A percentile compares a stretch with the other conserved stretches of the same genome.
Conservation (phyloP, 2,329 filamentous ascomycete genomes). For the Cladophialophora yegresii region DNA sequence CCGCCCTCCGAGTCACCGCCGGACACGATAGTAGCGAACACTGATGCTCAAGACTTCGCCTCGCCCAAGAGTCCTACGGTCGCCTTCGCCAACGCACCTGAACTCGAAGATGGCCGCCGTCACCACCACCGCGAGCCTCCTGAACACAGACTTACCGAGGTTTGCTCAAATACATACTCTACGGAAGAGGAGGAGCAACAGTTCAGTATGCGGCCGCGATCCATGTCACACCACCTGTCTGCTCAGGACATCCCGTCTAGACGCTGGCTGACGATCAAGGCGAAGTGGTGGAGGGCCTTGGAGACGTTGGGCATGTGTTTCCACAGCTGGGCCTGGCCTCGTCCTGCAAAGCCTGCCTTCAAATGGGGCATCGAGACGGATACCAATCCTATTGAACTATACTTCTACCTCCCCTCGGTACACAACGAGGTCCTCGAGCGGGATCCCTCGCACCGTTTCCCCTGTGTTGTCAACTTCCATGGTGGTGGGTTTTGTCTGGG, state of each 20-base stretch:
- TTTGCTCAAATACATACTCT: slow-evolving; percentile 19
- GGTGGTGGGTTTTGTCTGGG: slow-evolving; percentile 66
- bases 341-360: slow-evolving; percentile 63
- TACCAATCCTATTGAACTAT: slow-evolving; percentile 55
- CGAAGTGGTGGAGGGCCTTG: slow-evolving; percentile 66
- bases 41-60: slow-evolving; percentile 31
- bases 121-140: slow-evolving; percentile 15
- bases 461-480: slow-evolving; percentile 65
- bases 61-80: slow-evolving; percentile 18
- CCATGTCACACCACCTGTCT: slow-evolving; percentile 35
- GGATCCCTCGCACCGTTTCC: slow-evolving; percentile 51
- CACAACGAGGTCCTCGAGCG: slow-evolving; percentile 40
- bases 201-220: slow-evolving; percentile 26
- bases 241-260: slow-evolving; percentile 42
- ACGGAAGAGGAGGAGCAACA: slow-evolving; percentile 14
- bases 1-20: slow-evolving; percentile 9
- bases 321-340: slow-evolving; percentile 63
- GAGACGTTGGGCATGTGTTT: slow-evolving; percentile 70
- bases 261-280: slow-evolving; percentile 64
- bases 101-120: slow-evolving; percentile 8
- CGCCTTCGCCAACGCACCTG: slow-evolving; percentile 20
- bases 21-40: slow-evolving; percentile 2
- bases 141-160: slow-evolving; percentile 19
- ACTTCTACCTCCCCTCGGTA: slow-evolving; percentile 61
- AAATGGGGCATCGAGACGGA: slow-evolving; percentile 57